Base-by-base conservation (phyloP, 345 rosid species). In the Eucalyptus polybractea region DNA sequence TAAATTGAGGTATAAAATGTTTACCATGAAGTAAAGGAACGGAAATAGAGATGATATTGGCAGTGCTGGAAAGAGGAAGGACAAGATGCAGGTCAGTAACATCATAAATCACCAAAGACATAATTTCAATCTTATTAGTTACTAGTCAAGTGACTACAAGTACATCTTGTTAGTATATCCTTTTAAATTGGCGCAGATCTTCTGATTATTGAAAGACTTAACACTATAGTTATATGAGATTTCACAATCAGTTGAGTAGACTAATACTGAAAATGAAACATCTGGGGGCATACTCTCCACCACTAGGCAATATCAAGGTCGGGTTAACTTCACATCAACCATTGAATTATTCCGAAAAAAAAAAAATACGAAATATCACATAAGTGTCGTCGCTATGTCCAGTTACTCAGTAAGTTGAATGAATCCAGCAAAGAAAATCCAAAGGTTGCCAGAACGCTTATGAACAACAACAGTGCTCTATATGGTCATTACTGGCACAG, bases 11-110 rank as follows among this genome's bases (percentile, higher is more conserved):
- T 83, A 15, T 83, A 19, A 51, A 19, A 54, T 51, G 69, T 31
- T 97, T 89, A 96, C 99, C 99, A 96, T 95, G 91, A 95, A 97
- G 88, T 97, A 97, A 80, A 97, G 94, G 88, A 95, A 97, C 1
- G 99, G 99, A 89, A 97, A 97, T 42, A 97, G 95, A 88, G 98
- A 95, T 37, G 97, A 95, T 90, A 96, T 94, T 25, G 99, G 98
- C 91, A 97, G 92, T 37, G 97, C 99, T 97, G 96, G 92, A 93
- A 95, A 88, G 88, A 14, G 53, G 69, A 56, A 56, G 37, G 89
- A 50, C 50, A 83, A 72, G 51, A 89, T 22, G 87, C 27, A 42
- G 31, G 15, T 40, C 45, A 50, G 50, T 83, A 42, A 37, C 16
- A 22, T 42, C 15, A 25, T 83, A 83, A 17, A 24, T 50, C 86